Conservation (phyloP, 352 stramenopile genomes). For the Pythium sukuiense region DNA sequence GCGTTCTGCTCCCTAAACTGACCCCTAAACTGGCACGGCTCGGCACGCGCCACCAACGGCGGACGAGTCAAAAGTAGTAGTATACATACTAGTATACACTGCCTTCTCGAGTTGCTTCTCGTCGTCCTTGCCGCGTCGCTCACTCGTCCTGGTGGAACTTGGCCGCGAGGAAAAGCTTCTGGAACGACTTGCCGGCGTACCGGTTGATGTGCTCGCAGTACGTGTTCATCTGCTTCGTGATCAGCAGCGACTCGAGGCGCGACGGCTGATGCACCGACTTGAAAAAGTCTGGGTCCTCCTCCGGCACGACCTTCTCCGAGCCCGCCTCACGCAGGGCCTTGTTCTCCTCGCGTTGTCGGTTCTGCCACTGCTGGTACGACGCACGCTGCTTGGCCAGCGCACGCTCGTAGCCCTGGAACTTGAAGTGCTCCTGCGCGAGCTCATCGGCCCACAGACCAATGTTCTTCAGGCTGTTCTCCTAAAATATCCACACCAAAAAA, state of each 20-base stretch:
- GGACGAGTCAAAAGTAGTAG: conserved; percentile 10
- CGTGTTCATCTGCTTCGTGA: conserved; percentile 92
- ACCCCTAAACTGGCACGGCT: conserved; percentile 1
- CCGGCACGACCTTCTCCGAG: conserved; percentile 62
- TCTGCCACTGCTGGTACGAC: conserved; percentile 85
- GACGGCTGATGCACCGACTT: conserved; percentile 87
- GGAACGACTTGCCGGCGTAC: conserved; percentile 89
- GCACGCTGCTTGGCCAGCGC: conserved; percentile 83
- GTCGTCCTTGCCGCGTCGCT: conserved; percentile 3
- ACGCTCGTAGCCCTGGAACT: conserved; percentile 90
- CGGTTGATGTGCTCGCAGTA: conserved; percentile 93
- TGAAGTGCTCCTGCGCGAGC: conserved; percentile 94
- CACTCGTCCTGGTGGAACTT: conserved; percentile 88
- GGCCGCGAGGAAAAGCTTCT: conserved; percentile 90
- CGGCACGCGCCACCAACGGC: not conserved
- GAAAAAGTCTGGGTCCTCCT: conserved; percentile 86
- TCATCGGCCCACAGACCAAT: conserved; percentile 97
- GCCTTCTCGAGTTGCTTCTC: conserved; percentile 2
- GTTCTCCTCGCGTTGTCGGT: conserved; percentile 89
- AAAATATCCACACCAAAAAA: conserved; percentile 23
- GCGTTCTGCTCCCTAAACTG: conserved; percentile 3
- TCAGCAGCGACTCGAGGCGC: conserved; percentile 85
- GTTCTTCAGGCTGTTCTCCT: conserved; percentile 98
- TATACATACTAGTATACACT: conserved; percentile 19
- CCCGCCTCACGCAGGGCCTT: conserved; percentile 79